These are phyloP conservation scores for Alternaria infectoria DNA, from an alignment of 2,329 filamentous ascomycete genomes.

Conservation along the genomic window DNA sequence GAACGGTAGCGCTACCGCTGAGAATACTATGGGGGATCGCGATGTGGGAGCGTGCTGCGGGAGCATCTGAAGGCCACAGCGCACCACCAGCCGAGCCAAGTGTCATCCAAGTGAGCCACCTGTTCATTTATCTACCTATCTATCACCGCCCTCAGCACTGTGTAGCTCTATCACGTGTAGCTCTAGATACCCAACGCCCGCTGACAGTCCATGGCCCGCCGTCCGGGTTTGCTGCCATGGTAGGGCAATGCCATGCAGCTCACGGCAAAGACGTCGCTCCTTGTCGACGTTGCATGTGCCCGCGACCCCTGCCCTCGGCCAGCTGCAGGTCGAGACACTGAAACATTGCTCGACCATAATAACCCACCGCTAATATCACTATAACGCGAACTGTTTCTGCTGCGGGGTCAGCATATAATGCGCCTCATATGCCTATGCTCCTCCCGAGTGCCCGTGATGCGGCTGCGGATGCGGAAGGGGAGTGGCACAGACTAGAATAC, in stretches of 20 bases:
- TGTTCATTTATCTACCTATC: not conserved
- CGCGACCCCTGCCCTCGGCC: slow-evolving; percentile 9
- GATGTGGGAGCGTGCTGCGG: not conserved
- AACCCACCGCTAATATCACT: slow-evolving; percentile 12
- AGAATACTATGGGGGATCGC: slow-evolving; percentile 12
- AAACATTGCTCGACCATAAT: slow-evolving; percentile 18
- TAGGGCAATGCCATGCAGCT: slow-evolving; percentile 2
- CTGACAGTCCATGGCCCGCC: not conserved
- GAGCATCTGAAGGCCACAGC: slow-evolving; percentile 13
- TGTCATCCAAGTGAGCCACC: too few species aligned
- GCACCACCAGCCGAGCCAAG: not conserved
- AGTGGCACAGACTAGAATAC: not conserved
- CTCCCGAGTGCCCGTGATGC: not conserved
- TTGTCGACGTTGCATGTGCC: slow-evolving; percentile 1
- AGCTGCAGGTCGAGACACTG: slow-evolving; percentile 10
- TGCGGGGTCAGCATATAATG: slow-evolving; percentile 4
- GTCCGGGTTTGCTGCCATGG: slow-evolving; percentile 6
- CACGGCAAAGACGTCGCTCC: not conserved
- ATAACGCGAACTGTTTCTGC: slow-evolving; percentile 19
- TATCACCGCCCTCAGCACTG: not conserved
- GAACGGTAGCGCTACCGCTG: slow-evolving; percentile 19
- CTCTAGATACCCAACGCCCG: not conserved
- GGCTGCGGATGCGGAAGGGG: not conserved
- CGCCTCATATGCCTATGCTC: not conserved
- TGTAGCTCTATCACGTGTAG: not conserved